phyloP scores from a whole-genome alignment of 148 eudicot species.

The Cornus kousa region DNA sequence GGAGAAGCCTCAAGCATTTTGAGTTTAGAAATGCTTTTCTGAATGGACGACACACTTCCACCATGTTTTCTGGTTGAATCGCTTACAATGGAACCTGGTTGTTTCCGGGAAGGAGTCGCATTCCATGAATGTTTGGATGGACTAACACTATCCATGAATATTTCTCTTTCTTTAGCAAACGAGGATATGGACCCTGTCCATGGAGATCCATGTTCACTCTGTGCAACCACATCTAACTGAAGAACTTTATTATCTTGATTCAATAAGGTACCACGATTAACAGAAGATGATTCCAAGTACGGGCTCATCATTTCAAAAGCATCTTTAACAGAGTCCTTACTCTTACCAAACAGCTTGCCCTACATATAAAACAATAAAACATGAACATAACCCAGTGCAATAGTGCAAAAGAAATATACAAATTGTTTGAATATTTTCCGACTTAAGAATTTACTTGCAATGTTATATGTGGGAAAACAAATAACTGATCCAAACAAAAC shows the following conservation, averaged over 20 bases:
- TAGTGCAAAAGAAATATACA: not conserved
- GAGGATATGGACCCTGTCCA: constrained; percentile 45
- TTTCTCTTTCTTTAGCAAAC: constrained; percentile 38
- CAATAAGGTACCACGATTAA: constrained; percentile 18
- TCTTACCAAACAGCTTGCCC: constrained; percentile 28
- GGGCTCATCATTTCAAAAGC: constrained; percentile 20
- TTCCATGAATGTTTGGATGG: constrained; percentile 23
- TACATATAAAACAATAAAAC: constrained; percentile 21
- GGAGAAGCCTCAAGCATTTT: constrained; percentile 36
- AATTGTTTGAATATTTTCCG: not conserved
- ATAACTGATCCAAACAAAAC: not conserved
- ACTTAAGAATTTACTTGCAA: not conserved
- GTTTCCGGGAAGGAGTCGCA: constrained; percentile 30
- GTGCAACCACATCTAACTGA: constrained; percentile 16
- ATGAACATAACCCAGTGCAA: not conserved
- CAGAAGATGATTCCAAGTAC: constrained; percentile 20
- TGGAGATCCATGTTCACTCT: constrained; percentile 27
- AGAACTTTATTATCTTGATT: constrained; percentile 14
- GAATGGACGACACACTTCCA: constrained; percentile 33
- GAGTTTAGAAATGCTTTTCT: constrained; percentile 52
- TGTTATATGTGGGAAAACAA: not conserved
- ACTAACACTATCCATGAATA: constrained; percentile 22
- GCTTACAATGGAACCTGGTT: constrained; percentile 15
- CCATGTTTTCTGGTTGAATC: constrained; percentile 16
- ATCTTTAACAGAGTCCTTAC: constrained; percentile 19